A percentile compares a stretch with the other conserved stretches of the same genome.
Evolutionary conservation across 495 filamentous ascomycete genomes (phyloP).

Genomic region (Jackrogersella multiformis): DNA sequence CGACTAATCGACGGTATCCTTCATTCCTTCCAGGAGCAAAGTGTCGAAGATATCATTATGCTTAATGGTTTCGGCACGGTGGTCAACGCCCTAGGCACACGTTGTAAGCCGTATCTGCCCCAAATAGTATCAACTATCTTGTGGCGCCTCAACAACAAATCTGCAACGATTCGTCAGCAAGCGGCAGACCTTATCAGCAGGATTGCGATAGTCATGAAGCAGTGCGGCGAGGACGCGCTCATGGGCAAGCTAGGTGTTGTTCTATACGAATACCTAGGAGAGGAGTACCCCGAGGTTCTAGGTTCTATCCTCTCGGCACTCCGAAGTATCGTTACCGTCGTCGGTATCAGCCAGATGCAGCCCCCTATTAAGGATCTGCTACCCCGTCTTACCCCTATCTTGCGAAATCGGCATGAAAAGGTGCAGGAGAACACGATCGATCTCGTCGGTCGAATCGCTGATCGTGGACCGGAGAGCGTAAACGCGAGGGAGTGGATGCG

Average conservation of each 20-base stretch:
- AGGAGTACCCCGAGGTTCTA: constrained; percentile 98
- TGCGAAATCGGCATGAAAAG: constrained; percentile 99
- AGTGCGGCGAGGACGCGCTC: constrained; percentile 92
- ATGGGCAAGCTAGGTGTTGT: constrained; percentile 97
- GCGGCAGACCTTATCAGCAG: constrained; percentile 96
- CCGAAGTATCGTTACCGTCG: constrained; percentile 95
- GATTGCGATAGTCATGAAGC: constrained; percentile 98
- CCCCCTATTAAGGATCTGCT: constrained; percentile 98
- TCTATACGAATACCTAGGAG: constrained; percentile 98
- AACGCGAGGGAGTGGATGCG: constrained; percentile 99
- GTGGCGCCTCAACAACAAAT: constrained; percentile 98
- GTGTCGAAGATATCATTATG: constrained; percentile 94
- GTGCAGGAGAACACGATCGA: constrained; percentile 99
- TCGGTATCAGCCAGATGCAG: constrained; percentile 98
- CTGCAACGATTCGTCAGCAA: constrained; percentile 93
- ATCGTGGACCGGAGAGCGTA: constrained; percentile 94
- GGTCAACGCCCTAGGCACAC: constrained; percentile 91
- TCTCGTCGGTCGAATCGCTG: constrained; percentile 96
- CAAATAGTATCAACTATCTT: constrained; percentile 97
- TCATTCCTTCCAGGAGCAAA: constrained; percentile 97
- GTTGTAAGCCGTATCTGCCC: constrained; percentile 95
- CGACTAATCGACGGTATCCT: constrained; percentile 95
- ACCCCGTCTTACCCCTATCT: constrained; percentile 92
- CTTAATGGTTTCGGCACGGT: constrained; percentile 99
- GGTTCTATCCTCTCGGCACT: constrained; percentile 96